Conservation (phyloP, 2,329 filamentous ascomycete genomes). For the Lecanosticta acicola region DNA sequence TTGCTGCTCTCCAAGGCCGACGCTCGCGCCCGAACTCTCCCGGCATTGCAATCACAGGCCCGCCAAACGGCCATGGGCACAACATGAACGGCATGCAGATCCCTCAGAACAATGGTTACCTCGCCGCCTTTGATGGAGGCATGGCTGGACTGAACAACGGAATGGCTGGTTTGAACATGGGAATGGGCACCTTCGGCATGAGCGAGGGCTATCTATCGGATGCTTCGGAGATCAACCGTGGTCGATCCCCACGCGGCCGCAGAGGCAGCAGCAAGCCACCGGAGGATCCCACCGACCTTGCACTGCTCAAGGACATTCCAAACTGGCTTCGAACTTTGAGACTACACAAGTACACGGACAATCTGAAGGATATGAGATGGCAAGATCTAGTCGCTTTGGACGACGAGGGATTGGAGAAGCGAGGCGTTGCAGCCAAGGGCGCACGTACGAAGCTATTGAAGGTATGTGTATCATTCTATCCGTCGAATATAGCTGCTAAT, state of each 20-base stretch:
- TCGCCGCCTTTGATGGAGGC: conserved; percentile 74
- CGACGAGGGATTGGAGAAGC: conserved; percentile 85
- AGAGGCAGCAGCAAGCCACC: conserved; percentile 95
- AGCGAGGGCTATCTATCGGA: conserved; percentile 89
- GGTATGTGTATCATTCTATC: conserved; percentile 45
- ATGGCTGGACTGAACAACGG: conserved; percentile 55
- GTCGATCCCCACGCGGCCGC: conserved; percentile 84
- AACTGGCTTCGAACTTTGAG: conserved; percentile 91
- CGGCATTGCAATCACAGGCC: conserved; percentile 70
- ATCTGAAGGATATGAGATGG: conserved; percentile 96
- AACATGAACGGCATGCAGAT: conserved; percentile 65
- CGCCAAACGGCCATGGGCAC: conserved; percentile 46
- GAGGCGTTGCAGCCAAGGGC: conserved; percentile 90
- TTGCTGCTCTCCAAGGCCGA: conserved; percentile 71
- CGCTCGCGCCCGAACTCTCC: conserved; percentile 87
- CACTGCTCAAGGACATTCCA: conserved; percentile 87
- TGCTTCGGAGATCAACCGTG: conserved; percentile 83
- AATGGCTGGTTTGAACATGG: conserved; percentile 56
- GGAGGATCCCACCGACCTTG: conserved; percentile 91
- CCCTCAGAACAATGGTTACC: conserved; percentile 89
- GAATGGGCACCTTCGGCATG: conserved; percentile 49
- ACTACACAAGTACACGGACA: conserved; percentile 97
- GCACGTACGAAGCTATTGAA: conserved; percentile 97
- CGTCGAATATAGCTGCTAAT: conserved; percentile 28
- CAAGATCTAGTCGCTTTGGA: conserved; percentile 85